Conservation (phyloP, 2,329 filamentous ascomycete genomes). For the Phialemoniopsis sp. region DNA sequence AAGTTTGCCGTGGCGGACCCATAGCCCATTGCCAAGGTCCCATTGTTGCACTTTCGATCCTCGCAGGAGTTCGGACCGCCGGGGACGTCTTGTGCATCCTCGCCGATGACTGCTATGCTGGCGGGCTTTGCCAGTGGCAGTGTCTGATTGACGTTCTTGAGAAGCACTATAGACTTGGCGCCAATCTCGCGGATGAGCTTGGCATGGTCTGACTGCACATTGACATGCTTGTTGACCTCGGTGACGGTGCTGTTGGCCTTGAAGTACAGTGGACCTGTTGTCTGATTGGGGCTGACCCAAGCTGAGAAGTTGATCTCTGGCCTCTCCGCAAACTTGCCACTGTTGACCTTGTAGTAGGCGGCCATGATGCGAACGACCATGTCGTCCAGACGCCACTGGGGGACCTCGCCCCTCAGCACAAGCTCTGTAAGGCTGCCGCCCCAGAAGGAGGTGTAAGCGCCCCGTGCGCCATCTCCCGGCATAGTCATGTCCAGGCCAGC, state of each 20-base stretch:
- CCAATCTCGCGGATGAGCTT: conserved; percentile 46
- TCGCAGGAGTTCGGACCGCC: conserved; percentile 70
- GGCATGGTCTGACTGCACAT: conserved; percentile 49
- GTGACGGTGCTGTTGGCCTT: conserved; percentile 45
- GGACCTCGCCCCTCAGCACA: conserved; percentile 67
- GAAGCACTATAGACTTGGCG: conserved; percentile 51
- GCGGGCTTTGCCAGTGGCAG: conserved; percentile 40
- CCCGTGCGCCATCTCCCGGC: conserved; percentile 62
- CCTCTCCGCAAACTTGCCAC: conserved; percentile 13
- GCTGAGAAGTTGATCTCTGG: conserved; percentile 62
- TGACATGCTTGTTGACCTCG: conserved; percentile 60
- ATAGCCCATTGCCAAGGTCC: conserved; percentile 80
- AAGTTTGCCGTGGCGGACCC: conserved; percentile 83
- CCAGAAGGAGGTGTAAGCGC: conserved; percentile 60
- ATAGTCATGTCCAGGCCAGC: conserved; percentile 67
- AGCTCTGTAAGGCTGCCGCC: conserved; percentile 72
- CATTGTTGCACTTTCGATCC: conserved; percentile 74
- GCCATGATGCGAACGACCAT: conserved; percentile 59
- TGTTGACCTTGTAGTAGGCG: conserved; percentile 26
- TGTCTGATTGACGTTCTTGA: conserved; percentile 60
- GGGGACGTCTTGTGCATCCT: conserved; percentile 58
- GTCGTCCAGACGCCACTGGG: conserved; percentile 67
- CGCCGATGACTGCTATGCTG: conserved; percentile 65
- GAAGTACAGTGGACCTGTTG: conserved; percentile 47
- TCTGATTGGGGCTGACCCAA: conserved; percentile 42